Evolutionary conservation across 2,329 filamentous ascomycete genomes (phyloP).

Genomic region (Penicillium hordei): DNA sequence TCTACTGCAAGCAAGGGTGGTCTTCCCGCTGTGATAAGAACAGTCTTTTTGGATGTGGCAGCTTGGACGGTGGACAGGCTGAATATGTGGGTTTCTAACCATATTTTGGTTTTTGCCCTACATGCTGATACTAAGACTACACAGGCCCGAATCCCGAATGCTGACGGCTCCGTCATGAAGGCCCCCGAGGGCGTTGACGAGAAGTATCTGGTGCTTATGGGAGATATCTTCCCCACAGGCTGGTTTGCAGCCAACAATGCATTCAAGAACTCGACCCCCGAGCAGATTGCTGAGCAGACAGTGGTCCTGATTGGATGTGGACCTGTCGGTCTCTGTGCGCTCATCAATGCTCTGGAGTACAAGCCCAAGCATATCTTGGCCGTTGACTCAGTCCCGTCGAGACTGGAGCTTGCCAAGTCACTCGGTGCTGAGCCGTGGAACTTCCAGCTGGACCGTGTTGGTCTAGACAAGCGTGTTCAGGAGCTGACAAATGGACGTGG

Average conservation of each 20-base stretch:
- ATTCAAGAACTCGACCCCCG: slow-evolving; percentile 61
- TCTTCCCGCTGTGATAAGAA: slow-evolving; percentile 74
- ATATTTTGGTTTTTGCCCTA: background rate
- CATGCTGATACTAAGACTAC: slow-evolving; percentile 25
- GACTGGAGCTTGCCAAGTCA: slow-evolving; percentile 69
- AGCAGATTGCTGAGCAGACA: slow-evolving; percentile 64
- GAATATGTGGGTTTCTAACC: slow-evolving; percentile 59
- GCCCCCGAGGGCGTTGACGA: slow-evolving; percentile 71
- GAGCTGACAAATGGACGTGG: slow-evolving; percentile 76
- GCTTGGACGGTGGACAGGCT: slow-evolving; percentile 75
- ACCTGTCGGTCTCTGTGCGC: slow-evolving; percentile 78
- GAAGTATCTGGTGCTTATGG: slow-evolving; percentile 79
- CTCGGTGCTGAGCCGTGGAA: slow-evolving; percentile 83
- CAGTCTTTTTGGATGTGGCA: slow-evolving; percentile 67
- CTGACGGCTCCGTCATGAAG: slow-evolving; percentile 76
- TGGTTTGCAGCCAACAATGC: slow-evolving; percentile 81
- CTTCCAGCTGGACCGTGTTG: slow-evolving; percentile 66
- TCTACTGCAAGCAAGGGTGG: slow-evolving; percentile 76
- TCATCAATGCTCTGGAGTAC: slow-evolving; percentile 73
- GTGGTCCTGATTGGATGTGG: slow-evolving; percentile 84
- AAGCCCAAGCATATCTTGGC: slow-evolving; percentile 75
- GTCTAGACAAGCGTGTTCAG: slow-evolving; percentile 66
- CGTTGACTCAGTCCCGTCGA: slow-evolving; percentile 72
- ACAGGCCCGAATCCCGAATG: slow-evolving; percentile 70
- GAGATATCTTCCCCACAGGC: slow-evolving; percentile 83